A percentile compares a stretch with the other conserved stretches of the same genome.
Evolutionary conservation across 2,329 filamentous ascomycete genomes (phyloP).

Genomic region (Sphaerulina vaccinii): DNA sequence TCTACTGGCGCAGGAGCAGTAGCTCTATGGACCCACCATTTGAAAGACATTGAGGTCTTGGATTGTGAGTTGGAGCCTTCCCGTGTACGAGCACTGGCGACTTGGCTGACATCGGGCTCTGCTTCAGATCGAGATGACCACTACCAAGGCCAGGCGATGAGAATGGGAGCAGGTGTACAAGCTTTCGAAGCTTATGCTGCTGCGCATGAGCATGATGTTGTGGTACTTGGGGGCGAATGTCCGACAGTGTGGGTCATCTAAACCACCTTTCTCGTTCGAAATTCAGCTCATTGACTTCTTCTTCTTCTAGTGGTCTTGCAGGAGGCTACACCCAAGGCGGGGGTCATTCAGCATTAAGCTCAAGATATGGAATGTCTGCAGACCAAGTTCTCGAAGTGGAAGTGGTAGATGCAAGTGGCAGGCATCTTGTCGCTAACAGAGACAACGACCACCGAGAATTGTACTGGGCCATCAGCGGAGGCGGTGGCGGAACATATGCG

Average conservation of each 20-base stretch:
- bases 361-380: slow-evolving; percentile 22
- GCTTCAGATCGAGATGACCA: no score
- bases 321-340: slow-evolving; percentile 28
- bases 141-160: not conserved
- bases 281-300: no score
- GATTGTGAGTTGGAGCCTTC: slow-evolving; percentile 38
- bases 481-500: slow-evolving; percentile 8
- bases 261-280: no score
- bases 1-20: slow-evolving; percentile 61
- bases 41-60: slow-evolving; percentile 50
- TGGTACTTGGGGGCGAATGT: slow-evolving; percentile 23
- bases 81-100: no score
- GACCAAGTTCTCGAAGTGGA: slow-evolving; percentile 22
- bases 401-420: slow-evolving; percentile 55
- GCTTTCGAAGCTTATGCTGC: slow-evolving; percentile 19
- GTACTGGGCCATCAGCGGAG: slow-evolving; percentile 14
- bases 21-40: slow-evolving; percentile 56
- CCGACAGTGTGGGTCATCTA: slow-evolving; percentile 25
- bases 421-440: slow-evolving; percentile 49
- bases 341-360: slow-evolving; percentile 20
- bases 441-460: slow-evolving; percentile 39
- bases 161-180: slow-evolving; percentile 22
- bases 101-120: no score
- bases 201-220: slow-evolving; percentile 11
- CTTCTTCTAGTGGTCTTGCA: no score